These are phyloP conservation scores for Daldinia sp. DNA, from an alignment of 2,329 filamentous ascomycete genomes.

Conservation along the genomic window DNA sequence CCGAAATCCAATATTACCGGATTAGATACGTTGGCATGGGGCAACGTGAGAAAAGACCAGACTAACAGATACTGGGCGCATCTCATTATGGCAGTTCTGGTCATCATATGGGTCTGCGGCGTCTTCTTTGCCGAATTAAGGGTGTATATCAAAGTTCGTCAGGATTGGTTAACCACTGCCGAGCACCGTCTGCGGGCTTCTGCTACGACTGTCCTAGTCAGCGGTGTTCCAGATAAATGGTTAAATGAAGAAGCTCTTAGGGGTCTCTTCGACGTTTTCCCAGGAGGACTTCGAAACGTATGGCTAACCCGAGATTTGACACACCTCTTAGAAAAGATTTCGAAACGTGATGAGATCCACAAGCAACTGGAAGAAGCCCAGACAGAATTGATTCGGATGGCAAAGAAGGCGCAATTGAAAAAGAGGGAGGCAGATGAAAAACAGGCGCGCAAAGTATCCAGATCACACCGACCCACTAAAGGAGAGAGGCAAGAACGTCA, in stretches of 20 bases:
- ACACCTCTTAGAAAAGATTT: conserved; percentile 83
- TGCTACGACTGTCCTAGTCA: conserved; percentile 93
- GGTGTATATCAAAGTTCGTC: conserved; percentile 90
- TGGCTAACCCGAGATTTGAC: conserved; percentile 96
- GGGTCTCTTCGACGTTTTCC: conserved; percentile 93
- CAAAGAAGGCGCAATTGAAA: conserved; percentile 82
- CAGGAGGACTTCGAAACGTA: conserved; percentile 91
- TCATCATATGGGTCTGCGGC: conserved; percentile 84
- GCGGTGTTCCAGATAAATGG: conserved; percentile 90
- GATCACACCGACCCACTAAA: conserved; percentile 60
- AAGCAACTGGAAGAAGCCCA: conserved; percentile 79
- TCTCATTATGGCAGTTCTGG: conserved; percentile 77
- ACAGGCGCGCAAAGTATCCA: conserved; percentile 62
- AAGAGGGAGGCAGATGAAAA: conserved; percentile 70
- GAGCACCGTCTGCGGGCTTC: conserved; percentile 93
- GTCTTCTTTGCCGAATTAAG: conserved; percentile 87
- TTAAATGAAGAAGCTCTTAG: conserved; percentile 81
- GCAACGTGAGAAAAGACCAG: conserved; percentile 76
- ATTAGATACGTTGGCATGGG: conserved; percentile 85
- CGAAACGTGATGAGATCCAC: conserved; percentile 76
- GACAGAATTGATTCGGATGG: conserved; percentile 81
- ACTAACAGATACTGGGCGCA: conserved; percentile 83
- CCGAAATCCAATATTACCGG: conserved; percentile 61
- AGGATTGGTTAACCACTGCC: conserved; percentile 92
- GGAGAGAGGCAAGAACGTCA: conserved; percentile 57